phyloP scores from a whole-genome alignment of 2,329 filamentous ascomycete genomes.

The Phoma herbarum region DNA sequence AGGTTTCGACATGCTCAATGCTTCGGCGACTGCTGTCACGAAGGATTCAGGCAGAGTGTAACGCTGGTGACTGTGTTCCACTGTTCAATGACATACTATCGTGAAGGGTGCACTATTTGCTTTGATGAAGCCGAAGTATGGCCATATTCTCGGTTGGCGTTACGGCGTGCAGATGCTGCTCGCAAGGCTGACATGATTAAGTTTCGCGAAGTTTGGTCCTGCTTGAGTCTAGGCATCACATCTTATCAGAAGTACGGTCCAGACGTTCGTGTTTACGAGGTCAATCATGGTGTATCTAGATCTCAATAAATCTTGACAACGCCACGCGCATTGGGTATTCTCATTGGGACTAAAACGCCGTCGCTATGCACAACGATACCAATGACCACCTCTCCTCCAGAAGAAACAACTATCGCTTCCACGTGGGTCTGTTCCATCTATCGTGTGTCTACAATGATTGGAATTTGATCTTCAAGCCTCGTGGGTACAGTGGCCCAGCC shows the following conservation, averaged over 20 bases:
- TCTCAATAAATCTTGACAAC: background rate
- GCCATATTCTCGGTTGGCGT: background rate
- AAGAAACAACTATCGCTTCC: background rate
- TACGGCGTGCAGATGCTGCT: background rate
- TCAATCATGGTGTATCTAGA: background rate
- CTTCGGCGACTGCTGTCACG: background rate
- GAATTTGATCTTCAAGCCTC: conserved; percentile 34
- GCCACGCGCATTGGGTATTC: background rate
- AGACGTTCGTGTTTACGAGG: background rate
- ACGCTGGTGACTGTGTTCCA: background rate
- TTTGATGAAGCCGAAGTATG: background rate
- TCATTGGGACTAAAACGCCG: conserved; percentile 1
- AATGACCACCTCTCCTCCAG: background rate
- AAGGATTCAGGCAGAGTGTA: background rate
- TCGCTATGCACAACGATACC: conserved; percentile 1
- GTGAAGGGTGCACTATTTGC: background rate
- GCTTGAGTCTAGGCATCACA: background rate
- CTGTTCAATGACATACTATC: background rate
- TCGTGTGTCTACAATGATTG: conserved; percentile 14
- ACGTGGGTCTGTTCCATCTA: background rate
- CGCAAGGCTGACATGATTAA: background rate
- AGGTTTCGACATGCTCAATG: background rate
- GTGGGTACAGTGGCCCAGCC: conserved; percentile 32
- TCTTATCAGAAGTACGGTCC: background rate
- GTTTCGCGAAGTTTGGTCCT: background rate